These are phyloP conservation scores for Raphanus sativus DNA, from an alignment of 345 rosid species.

Conservation along the genomic window DNA sequence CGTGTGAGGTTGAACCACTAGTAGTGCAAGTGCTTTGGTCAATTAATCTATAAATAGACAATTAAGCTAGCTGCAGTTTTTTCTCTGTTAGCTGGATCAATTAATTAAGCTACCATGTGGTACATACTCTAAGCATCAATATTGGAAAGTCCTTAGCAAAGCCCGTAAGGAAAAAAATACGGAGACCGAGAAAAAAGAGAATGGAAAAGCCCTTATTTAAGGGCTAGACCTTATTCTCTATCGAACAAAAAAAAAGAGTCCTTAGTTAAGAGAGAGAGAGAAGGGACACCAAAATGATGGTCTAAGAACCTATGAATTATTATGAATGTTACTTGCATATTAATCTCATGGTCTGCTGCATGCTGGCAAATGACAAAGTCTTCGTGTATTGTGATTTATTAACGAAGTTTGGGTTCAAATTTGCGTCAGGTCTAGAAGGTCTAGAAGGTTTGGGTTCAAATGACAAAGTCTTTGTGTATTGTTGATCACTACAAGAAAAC, in stretches of 20 bases:
- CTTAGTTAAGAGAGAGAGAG: no score
- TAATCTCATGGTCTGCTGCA: slow-evolving; percentile 14
- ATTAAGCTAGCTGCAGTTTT: neutral
- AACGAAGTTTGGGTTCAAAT: neutral
- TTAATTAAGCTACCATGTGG: slow-evolving; percentile 32
- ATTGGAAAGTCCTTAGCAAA: no score
- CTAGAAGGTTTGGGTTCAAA: no score
- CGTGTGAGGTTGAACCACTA: slow-evolving; percentile 4
- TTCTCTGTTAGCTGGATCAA: neutral
- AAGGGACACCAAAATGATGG: no score
- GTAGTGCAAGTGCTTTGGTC: slow-evolving; percentile 6
- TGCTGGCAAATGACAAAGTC: neutral
- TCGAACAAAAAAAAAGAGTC: no score
- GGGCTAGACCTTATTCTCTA: no score
- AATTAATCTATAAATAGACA: neutral
- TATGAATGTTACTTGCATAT: neutral
- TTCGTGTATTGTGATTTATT: neutral
- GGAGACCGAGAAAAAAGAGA: no score
- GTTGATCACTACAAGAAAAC: no score
- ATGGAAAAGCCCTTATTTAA: no score
- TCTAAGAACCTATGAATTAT: neutral
- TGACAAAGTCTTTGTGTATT: no score
- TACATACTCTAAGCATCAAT: neutral
- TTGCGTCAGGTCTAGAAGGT: neutral
- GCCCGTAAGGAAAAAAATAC: no score